These are phyloP conservation scores for Gnomoniopsis smithogilvyi DNA, from an alignment of 2,329 filamentous ascomycete genomes.

Conservation along the genomic window DNA sequence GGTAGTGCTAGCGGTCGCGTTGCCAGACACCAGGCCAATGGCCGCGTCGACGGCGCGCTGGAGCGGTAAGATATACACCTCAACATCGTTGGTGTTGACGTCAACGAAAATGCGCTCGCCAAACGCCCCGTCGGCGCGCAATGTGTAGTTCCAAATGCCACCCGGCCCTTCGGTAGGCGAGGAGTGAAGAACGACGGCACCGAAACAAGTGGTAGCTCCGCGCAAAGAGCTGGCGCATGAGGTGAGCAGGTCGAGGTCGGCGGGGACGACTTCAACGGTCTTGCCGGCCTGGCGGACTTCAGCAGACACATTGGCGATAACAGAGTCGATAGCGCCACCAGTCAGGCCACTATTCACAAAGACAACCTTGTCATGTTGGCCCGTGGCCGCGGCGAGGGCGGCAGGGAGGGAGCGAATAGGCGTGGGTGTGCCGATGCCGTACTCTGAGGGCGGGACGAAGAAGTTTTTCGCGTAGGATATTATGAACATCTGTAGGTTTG, in stretches of 20 bases:
- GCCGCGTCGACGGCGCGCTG: constrained; percentile 65
- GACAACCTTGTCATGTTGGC: constrained; percentile 56
- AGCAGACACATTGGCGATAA: constrained; percentile 62
- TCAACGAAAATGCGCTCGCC: constrained; percentile 52
- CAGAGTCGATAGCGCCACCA: constrained; percentile 67
- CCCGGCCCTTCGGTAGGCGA: constrained; percentile 58
- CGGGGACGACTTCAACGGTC: constrained; percentile 26
- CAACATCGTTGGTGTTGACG: constrained; percentile 55
- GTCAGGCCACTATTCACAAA: constrained; percentile 74
- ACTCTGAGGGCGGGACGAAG: constrained; percentile 73
- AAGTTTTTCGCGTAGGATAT: constrained; percentile 75
- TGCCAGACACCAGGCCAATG: constrained; percentile 48
- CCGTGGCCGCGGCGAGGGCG: constrained; percentile 55
- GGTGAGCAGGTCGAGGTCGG: constrained; percentile 17
- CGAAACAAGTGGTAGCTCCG: constrained; percentile 70
- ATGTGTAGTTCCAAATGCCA: constrained; percentile 67
- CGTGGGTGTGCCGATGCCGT: constrained; percentile 63
- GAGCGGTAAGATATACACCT: constrained; percentile 66
- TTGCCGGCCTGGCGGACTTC: constrained; percentile 40
- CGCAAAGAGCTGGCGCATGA: constrained; percentile 57
- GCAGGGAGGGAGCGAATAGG: constrained; percentile 63
- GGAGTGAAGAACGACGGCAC: constrained; percentile 67
- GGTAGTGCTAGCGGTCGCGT: constrained; percentile 11
- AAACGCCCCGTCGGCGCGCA: constrained; percentile 60
- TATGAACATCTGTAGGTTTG: constrained; percentile 39